Evolutionary conservation across 179 eudicot species (phyloP).

Genomic region (Spinacia oleracea): DNA sequence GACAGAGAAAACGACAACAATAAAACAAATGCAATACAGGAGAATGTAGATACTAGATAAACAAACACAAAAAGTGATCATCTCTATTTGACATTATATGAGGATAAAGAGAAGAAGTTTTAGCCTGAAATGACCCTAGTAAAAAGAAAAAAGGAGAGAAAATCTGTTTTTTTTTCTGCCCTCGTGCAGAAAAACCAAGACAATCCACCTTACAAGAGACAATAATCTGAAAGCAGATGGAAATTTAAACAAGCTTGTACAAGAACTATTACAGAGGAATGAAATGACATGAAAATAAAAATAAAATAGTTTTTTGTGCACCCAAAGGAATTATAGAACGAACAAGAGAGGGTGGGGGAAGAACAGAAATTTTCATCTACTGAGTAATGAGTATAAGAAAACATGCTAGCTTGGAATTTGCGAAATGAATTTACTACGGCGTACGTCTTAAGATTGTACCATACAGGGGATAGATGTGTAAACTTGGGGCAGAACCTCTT

Average conservation of each 20-base stretch:
- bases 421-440: slow-evolving; percentile 6
- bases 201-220: neutral
- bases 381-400: neutral
- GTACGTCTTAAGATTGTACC: slow-evolving; percentile 96
- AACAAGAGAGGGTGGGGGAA: neutral
- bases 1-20: neutral
- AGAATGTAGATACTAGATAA: neutral
- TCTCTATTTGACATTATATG: too few relatives aligned
- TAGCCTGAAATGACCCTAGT: neutral
- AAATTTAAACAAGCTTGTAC: neutral
- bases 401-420: neutral
- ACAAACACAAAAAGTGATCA: neutral
- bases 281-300: neutral
- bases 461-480: slow-evolving; percentile 92
- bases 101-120: too few relatives aligned
- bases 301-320: neutral
- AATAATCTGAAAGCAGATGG: neutral
- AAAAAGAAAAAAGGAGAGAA: neutral
- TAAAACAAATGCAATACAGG: neutral
- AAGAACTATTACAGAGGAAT: neutral
- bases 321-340: neutral
- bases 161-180: neutral
- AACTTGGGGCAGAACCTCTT: slow-evolving; percentile 73
- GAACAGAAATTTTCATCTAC: neutral
- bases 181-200: neutral